Percentiles rank a stretch among this genome's conserved stretches.
Evolutionary conservation across 1,284 basidiomycete species (phyloP).

Genomic region (Sanghuangporus baumii): DNA sequence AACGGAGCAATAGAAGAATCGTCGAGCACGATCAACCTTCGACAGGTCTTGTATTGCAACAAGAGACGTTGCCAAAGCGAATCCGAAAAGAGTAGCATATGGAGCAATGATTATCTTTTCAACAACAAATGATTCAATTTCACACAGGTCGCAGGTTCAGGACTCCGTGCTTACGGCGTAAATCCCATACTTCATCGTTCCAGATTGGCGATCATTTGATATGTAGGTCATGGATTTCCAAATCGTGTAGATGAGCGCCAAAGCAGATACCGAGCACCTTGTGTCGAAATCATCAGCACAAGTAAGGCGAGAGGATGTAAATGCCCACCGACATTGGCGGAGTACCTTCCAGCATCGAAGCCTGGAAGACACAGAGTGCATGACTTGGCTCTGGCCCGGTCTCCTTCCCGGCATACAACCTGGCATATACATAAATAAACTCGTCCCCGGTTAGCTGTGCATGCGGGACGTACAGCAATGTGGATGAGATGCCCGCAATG

Average conservation of each 20-base stretch:
- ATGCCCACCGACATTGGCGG: conserved; percentile 34
- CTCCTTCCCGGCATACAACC: conserved; percentile 35
- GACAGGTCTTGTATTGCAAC: conserved; percentile 27
- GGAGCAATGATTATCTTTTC: conserved; percentile 32
- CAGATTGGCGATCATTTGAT: conserved; percentile 14
- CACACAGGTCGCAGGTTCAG: neutral
- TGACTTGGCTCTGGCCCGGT: conserved; percentile 35
- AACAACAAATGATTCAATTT: neutral
- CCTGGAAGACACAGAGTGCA: conserved; percentile 39
- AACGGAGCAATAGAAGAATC: conserved; percentile 33
- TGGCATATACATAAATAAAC: conserved; percentile 13
- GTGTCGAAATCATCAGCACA: neutral
- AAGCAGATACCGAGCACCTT: conserved; percentile 35
- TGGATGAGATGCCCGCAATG: conserved; percentile 8
- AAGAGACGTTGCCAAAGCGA: conserved; percentile 28
- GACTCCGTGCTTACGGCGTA: conserved; percentile 22
- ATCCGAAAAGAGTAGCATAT: conserved; percentile 28
- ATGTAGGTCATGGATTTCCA: conserved; percentile 15
- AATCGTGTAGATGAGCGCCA: conserved; percentile 34
- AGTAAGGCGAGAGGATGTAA: too few species aligned
- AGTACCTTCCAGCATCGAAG: conserved; percentile 37
- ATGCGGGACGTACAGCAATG: conserved; percentile 12
- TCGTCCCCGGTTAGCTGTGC: neutral
- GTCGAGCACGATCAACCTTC: conserved; percentile 25
- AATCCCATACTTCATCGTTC: conserved; percentile 11